A percentile compares a stretch with the other conserved stretches of the same genome.
phyloP scores from a whole-genome alignment of 805 yeast genomes.

The Lipomyces chichibuensis region DNA sequence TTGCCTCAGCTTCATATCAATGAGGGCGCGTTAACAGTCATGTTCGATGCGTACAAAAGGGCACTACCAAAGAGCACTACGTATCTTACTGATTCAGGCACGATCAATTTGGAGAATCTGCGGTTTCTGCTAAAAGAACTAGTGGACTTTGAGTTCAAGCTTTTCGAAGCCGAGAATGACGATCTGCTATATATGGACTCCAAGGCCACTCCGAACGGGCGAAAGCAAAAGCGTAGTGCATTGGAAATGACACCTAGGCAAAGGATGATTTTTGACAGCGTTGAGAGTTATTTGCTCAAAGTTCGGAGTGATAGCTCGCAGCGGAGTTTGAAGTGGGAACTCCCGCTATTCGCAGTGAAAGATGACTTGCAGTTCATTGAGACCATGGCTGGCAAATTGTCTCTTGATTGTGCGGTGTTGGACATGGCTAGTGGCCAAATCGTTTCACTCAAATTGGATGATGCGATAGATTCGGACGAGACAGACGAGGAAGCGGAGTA shows the following conservation, averaged over 20 bases:
- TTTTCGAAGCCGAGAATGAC: constrained; percentile 72
- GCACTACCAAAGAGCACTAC: constrained; percentile 75
- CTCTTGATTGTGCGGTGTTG: not conserved
- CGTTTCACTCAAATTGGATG: constrained; percentile 54
- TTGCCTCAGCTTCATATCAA: constrained; percentile 90
- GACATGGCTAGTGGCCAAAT: not conserved
- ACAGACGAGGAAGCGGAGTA: constrained; percentile 69
- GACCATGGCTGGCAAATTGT: constrained; percentile 18
- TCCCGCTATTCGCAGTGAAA: constrained; percentile 18
- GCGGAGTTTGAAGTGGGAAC: constrained; percentile 12
- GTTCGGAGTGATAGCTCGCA: constrained; percentile 3
- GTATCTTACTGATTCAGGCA: constrained; percentile 81
- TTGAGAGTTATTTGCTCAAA: constrained; percentile 21
- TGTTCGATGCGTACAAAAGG: constrained; percentile 84
- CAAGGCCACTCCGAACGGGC: constrained; percentile 10
- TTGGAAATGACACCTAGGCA: constrained; percentile 60
- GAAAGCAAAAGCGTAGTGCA: constrained; percentile 48
- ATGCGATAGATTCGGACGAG: constrained; percentile 53
- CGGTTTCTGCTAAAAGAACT: constrained; percentile 74
- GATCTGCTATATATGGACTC: constrained; percentile 17
- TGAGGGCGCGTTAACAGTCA: constrained; percentile 94
- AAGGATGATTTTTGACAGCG: constrained; percentile 58
- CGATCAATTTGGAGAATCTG: constrained; percentile 72
- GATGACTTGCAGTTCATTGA: constrained; percentile 22
- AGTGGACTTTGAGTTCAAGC: constrained; percentile 78